Conservation (phyloP, 2,329 filamentous ascomycete genomes). For the Raffaelea ambrosiae region DNA sequence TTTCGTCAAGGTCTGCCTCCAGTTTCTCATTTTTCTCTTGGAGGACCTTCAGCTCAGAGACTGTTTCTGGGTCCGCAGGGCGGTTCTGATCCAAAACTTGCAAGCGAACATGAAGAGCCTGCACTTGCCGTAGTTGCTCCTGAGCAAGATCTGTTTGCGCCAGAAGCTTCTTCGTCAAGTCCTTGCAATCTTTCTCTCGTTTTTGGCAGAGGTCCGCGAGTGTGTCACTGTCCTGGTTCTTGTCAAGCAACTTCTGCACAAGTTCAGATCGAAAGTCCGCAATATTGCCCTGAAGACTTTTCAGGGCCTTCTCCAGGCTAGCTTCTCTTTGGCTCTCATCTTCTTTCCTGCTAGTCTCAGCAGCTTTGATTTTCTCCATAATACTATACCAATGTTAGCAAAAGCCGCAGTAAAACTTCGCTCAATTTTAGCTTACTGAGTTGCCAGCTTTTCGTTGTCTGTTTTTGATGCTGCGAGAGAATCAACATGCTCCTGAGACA, state of each 20-base stretch:
- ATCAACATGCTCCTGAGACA: too few species aligned
- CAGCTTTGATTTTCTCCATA: neutral
- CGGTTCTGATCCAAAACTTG: neutral
- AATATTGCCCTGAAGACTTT: neutral
- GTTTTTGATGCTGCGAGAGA: too few species aligned
- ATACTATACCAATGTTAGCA: neutral
- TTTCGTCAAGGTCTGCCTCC: conserved; percentile 4
- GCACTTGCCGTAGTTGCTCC: neutral
- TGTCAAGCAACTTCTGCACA: neutral
- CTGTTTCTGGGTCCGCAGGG: conserved; percentile 1
- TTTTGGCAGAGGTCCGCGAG: conserved; percentile 4
- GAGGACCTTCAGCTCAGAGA: neutral
- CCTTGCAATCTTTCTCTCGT: conserved; percentile 1
- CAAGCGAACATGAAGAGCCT: neutral
- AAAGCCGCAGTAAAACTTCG: neutral
- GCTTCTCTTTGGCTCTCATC: neutral
- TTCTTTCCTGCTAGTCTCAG: neutral
- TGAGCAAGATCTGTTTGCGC: neutral
- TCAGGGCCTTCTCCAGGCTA: neutral
- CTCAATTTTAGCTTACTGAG: too few species aligned
- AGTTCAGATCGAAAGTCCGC: neutral
- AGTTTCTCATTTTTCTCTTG: neutral
- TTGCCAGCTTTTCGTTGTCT: too few species aligned
- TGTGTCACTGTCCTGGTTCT: neutral
- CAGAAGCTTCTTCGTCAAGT: neutral